phyloP scores from a whole-genome alignment of 1,284 basidiomycete genomes.

The Coriolopsis trogii region DNA sequence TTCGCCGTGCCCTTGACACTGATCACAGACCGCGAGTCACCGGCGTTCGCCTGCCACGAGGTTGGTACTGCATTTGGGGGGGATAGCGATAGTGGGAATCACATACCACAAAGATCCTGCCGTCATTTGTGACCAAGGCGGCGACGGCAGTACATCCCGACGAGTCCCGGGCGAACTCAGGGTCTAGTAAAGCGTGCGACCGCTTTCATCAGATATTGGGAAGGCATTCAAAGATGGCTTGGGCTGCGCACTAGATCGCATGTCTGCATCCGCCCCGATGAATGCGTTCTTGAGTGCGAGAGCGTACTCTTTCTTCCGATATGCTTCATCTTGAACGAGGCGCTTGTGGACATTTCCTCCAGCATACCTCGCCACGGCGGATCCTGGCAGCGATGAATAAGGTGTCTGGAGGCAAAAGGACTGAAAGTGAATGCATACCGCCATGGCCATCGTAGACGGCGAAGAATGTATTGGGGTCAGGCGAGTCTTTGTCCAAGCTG shows the following conservation, averaged over 20 bases:
- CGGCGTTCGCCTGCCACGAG: conserved; percentile 87
- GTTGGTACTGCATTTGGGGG: neutral
- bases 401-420: conserved; percentile 5
- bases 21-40: conserved; percentile 95
- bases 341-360: conserved; percentile 89
- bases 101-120: conserved; percentile 81
- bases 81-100: neutral
- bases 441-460: conserved; percentile 99
- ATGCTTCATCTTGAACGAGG: conserved; percentile 74
- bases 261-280: conserved; percentile 93
- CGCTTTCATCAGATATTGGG: conserved; percentile 12
- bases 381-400: conserved; percentile 53
- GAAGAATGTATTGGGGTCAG: conserved; percentile 80
- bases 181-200: conserved; percentile 53
- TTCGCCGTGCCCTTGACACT: conserved; percentile 85
- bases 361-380: conserved; percentile 88
- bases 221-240: conserved; percentile 1
- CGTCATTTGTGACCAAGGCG: conserved; percentile 78
- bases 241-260: conserved; percentile 72
- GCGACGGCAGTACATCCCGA: conserved; percentile 98
- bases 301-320: conserved; percentile 71
- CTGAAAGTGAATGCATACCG: conserved; percentile 51
- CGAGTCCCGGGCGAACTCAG: conserved; percentile 86
- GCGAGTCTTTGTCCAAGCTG: conserved; percentile 53
- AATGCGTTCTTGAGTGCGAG: conserved; percentile 88